A percentile compares a stretch with the other conserved stretches of the same genome.
Evolutionary conservation across 208 protist genomes (phyloP).

Genomic region (Crithidia sp.): DNA sequence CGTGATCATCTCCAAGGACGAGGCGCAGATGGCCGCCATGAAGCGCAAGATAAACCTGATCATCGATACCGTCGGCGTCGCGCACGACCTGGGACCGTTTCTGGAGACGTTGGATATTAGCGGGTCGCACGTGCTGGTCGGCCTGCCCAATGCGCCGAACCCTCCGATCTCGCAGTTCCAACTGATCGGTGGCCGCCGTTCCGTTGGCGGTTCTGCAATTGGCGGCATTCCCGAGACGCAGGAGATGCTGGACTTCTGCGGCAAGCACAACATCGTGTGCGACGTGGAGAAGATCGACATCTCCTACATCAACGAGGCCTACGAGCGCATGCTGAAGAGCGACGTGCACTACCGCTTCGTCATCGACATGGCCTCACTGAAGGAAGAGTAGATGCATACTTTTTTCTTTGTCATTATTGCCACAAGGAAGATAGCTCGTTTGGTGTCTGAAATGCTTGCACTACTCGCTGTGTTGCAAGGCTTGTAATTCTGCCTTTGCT

Average conservation of each 20-base stretch:
- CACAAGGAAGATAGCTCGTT: too few relatives aligned
- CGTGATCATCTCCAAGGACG: slow-evolving; percentile 64
- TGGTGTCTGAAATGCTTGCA: too few relatives aligned
- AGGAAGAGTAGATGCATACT: slow-evolving; percentile 23
- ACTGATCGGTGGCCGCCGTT: slow-evolving; percentile 33
- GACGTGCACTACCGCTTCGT: slow-evolving; percentile 83
- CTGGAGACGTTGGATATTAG: slow-evolving; percentile 47
- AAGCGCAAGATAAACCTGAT: slow-evolving; percentile 60
- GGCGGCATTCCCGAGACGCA: slow-evolving; percentile 76
- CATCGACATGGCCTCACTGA: slow-evolving; percentile 67
- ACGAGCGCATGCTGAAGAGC: slow-evolving; percentile 66
- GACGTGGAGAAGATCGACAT: slow-evolving; percentile 73
- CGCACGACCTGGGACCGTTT: slow-evolving; percentile 61
- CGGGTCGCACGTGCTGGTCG: slow-evolving; percentile 65
- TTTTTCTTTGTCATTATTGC: too few relatives aligned
- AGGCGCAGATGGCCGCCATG: slow-evolving; percentile 52
- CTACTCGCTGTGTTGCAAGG: too few relatives aligned
- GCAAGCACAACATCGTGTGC: slow-evolving; percentile 66
- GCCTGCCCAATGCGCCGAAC: slow-evolving; percentile 35
- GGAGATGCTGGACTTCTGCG: slow-evolving; percentile 89
- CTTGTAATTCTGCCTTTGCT: too few relatives aligned
- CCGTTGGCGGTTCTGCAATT: slow-evolving; percentile 59
- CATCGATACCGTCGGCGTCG: slow-evolving; percentile 66
- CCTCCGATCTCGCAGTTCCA: slow-evolving; percentile 3
- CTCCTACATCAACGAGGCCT: slow-evolving; percentile 73